A percentile compares a stretch with the other conserved stretches of the same genome.
Evolutionary conservation across 768 basidiomycete genomes (phyloP).

Genomic region (Kwoniella pini): DNA sequence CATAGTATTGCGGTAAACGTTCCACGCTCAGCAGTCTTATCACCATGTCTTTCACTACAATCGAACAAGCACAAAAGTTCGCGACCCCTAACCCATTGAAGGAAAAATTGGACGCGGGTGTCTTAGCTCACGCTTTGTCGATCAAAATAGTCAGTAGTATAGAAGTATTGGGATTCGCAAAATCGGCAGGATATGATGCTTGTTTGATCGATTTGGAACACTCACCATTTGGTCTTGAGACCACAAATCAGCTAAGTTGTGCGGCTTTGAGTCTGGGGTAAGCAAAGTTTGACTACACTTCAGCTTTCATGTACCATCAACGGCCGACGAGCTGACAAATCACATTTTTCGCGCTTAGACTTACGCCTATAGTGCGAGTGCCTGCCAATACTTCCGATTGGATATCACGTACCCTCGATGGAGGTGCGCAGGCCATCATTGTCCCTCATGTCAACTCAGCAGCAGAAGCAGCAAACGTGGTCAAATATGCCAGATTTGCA

Average conservation of each 20-base stretch:
- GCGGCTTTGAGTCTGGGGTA: conserved; percentile 35
- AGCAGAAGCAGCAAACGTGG: conserved; percentile 32
- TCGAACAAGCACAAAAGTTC: not conserved
- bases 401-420: conserved; percentile 44
- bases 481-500: conserved; percentile 34
- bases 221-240: conserved; percentile 33
- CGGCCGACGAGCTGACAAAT: not conserved
- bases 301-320: too few relatives aligned
- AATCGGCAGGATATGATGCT: conserved; percentile 36
- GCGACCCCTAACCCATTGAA: not conserved
- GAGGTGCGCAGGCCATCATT: conserved; percentile 42
- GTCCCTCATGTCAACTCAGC: conserved; percentile 42
- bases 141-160: conserved; percentile 8
- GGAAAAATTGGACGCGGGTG: conserved; percentile 1
- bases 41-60: not conserved
- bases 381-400: conserved; percentile 42
- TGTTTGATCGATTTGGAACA: conserved; percentile 45
- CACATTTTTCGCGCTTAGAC: conserved; percentile 11
- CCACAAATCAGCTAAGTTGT: conserved; percentile 27
- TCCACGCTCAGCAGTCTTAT: not conserved
- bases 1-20: too few relatives aligned
- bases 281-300: too few relatives aligned
- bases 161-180: conserved; percentile 20
- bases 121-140: not conserved
- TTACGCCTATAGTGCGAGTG: conserved; percentile 38